These are phyloP conservation scores for Lunularia cruciata DNA, from an alignment of 225 moss, liverwort and hornwort genomes.

Conservation along the genomic window DNA sequence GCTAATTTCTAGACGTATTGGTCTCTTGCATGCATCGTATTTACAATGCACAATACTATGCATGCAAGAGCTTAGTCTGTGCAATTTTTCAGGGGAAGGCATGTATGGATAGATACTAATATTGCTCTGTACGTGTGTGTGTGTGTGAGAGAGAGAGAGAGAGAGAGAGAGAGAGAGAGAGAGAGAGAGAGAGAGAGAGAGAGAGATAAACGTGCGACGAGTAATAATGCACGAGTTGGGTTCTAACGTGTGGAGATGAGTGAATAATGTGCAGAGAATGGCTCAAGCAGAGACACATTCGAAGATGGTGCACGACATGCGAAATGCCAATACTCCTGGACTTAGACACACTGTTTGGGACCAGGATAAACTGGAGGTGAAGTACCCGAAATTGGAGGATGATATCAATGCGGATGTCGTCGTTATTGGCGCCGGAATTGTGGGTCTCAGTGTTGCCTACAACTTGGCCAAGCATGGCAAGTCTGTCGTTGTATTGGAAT, in stretches of 20 bases:
- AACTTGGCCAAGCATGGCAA: conserved; percentile 55
- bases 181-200: too few species aligned
- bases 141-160: too few species aligned
- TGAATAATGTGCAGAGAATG: not conserved
- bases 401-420: conserved; percentile 51
- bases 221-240: not conserved
- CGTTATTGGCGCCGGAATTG: conserved; percentile 52
- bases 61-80: too few species aligned
- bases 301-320: not conserved
- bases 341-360: conserved; percentile 28
- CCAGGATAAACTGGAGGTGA: conserved; percentile 8
- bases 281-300: too few species aligned
- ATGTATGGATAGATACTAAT: too few species aligned
- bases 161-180: too few species aligned
- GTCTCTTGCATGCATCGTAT: too few species aligned
- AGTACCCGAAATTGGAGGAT: conserved; percentile 39
- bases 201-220: too few species aligned
- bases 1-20: too few species aligned
- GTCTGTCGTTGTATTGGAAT: conserved; percentile 52
- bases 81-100: too few species aligned
- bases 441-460: conserved; percentile 54
- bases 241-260: not conserved
- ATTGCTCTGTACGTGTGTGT: too few species aligned
- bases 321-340: conserved; percentile 10
- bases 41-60: too few species aligned